These are phyloP conservation scores for Neonectria coccinea DNA, from an alignment of 2,329 filamentous ascomycete species.

Conservation along the genomic window DNA sequence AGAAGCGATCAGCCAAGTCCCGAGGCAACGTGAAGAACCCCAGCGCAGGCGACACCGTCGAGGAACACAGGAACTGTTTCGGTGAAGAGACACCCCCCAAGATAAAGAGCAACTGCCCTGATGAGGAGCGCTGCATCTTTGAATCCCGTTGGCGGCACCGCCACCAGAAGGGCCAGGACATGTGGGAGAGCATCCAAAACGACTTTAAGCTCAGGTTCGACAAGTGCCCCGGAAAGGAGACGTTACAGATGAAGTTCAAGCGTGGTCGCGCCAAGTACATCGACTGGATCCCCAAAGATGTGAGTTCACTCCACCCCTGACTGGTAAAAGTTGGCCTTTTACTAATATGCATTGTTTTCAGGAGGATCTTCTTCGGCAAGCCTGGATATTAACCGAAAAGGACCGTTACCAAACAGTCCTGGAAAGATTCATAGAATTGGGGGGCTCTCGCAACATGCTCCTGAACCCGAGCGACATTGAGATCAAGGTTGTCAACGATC, in stretches of 20 bases:
- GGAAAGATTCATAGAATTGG: constrained; percentile 60
- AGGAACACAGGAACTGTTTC: constrained; percentile 52
- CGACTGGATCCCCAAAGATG: constrained; percentile 62
- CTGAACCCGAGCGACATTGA: constrained; percentile 64
- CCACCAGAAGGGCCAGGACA: constrained; percentile 65
- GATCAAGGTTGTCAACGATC: constrained; percentile 60
- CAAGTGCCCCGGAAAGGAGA: constrained; percentile 58
- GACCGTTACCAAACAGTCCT: constrained; percentile 58
- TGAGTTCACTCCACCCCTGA: constrained; percentile 49
- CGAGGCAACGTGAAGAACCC: constrained; percentile 27
- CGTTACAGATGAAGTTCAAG: constrained; percentile 68
- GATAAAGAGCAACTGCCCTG: constrained; percentile 59
- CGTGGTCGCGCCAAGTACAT: constrained; percentile 62
- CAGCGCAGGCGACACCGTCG: constrained; percentile 39
- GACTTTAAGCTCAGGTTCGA: constrained; percentile 54
- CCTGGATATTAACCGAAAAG: constrained; percentile 56
- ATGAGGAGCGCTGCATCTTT: constrained; percentile 63
- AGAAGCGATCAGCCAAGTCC: constrained; percentile 43
- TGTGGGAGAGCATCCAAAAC: constrained; percentile 66
- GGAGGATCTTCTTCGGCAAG: constrained; percentile 56
- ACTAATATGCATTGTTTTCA: constrained; percentile 40
- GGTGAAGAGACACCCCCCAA: constrained; percentile 51
- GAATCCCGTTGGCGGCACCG: constrained; percentile 60
- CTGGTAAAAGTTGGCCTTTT: background rate
- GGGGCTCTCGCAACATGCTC: constrained; percentile 61